A percentile compares a stretch with the other conserved stretches of the same genome.
Conservation (phyloP, 2,329 filamentous ascomycete genomes). For the Fusarium metavorans region DNA sequence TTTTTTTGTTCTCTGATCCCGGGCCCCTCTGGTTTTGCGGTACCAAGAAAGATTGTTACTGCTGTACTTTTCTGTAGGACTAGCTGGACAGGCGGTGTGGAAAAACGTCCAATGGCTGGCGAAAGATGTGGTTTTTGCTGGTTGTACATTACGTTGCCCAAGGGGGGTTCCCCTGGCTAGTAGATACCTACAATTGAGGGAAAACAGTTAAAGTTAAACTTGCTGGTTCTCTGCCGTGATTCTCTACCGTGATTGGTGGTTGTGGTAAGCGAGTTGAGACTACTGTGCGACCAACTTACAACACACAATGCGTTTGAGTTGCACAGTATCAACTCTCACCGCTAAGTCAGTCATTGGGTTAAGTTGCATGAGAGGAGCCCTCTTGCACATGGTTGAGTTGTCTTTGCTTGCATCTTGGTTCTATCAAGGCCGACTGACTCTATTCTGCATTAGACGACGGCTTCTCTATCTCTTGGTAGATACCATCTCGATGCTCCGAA, state of each 20-base stretch:
- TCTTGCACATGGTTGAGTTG: neutral
- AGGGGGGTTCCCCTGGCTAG: conserved; percentile 33
- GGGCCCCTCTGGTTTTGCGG: conserved; percentile 37
- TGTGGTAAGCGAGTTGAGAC: neutral
- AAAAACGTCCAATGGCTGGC: conserved; percentile 28
- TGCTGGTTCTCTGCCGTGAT: conserved; percentile 4
- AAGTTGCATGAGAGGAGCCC: neutral
- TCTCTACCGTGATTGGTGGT: neutral
- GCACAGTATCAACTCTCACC: neutral
- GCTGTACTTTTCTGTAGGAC: conserved; percentile 44
- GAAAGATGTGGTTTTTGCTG: conserved; percentile 33
- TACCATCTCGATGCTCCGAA: neutral
- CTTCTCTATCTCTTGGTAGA: neutral
- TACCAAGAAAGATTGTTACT: conserved; percentile 41
- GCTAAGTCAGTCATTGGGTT: neutral
- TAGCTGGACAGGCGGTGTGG: conserved; percentile 38
- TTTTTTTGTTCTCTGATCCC: conserved; percentile 28
- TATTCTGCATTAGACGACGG: neutral
- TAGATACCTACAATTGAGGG: conserved; percentile 46
- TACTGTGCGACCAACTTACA: neutral
- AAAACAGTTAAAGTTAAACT: conserved; percentile 41
- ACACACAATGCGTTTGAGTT: neutral
- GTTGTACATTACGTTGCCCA: conserved; percentile 42
- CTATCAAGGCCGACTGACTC: neutral
- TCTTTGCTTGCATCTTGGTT: neutral